phyloP scores from a whole-genome alignment of 495 filamentous ascomycete species.

The Neurospora sublineolata region DNA sequence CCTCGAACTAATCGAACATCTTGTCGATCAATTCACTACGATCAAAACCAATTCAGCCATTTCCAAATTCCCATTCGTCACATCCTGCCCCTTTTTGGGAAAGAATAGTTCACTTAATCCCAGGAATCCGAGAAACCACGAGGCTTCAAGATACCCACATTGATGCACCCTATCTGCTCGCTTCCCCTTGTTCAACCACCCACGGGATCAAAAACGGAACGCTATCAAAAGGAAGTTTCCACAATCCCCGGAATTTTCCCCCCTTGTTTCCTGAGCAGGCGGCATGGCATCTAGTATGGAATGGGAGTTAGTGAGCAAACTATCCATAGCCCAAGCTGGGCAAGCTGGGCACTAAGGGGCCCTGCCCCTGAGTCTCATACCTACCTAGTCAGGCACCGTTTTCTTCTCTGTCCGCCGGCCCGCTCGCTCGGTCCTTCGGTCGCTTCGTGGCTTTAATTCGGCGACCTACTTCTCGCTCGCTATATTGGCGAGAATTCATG shows the following conservation, averaged over 20 bases:
- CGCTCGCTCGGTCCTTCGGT: not conserved
- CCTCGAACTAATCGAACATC: not conserved
- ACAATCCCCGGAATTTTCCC: not conserved
- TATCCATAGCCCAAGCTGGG: not conserved
- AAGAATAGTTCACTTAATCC: no score
- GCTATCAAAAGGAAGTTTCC: not conserved
- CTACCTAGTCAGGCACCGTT: not conserved
- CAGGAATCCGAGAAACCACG: no score
- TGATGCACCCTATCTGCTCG: not conserved
- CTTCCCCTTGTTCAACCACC: not conserved
- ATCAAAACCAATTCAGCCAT: not conserved
- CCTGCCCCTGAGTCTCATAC: not conserved
- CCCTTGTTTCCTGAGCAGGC: no score
- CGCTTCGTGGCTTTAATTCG: not conserved
- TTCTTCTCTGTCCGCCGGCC: not conserved
- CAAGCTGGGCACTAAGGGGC: not conserved
- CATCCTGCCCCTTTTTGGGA: no score
- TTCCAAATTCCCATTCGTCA: not conserved
- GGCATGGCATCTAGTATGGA: no score
- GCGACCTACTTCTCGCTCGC: not conserved
- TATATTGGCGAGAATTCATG: not conserved
- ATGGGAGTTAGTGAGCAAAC: not conserved
- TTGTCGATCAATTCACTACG: not conserved
- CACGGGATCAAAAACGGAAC: not conserved
- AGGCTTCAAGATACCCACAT: no score